A percentile compares a stretch with the other conserved stretches of the same genome.
Conservation (phyloP, 331 rosid genomes). For the Ulmus americana region DNA sequence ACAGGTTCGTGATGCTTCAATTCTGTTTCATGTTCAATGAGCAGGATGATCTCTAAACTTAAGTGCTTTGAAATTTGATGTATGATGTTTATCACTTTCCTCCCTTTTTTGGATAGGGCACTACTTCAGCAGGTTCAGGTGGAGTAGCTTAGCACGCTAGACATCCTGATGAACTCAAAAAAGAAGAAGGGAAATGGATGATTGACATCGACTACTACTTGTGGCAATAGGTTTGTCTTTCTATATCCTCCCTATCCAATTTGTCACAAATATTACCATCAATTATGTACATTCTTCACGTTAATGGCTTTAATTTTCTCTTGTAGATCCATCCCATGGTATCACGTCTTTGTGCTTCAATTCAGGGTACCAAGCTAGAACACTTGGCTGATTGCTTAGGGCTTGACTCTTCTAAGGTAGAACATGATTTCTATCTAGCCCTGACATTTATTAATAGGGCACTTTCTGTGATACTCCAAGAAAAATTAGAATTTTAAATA, state of each 20-base stretch:
- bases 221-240: slow-evolving; percentile 65
- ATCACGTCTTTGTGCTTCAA: slow-evolving; percentile 90
- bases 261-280: slow-evolving; percentile 11
- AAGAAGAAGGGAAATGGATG: slow-evolving; percentile 84
- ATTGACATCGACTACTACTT: slow-evolving; percentile 84
- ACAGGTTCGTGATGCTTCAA: slow-evolving; percentile 54
- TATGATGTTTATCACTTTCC: slow-evolving; percentile 18
- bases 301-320: slow-evolving; percentile 8
- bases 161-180: slow-evolving; percentile 89
- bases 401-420: slow-evolving; percentile 83
- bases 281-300: background rate
- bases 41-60: slow-evolving; percentile 13
- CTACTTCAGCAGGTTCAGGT: slow-evolving; percentile 43
- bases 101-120: slow-evolving; percentile 44
- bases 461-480: too few species aligned
- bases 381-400: slow-evolving; percentile 92
- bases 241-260: background rate
- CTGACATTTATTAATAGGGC: slow-evolving; percentile 8
- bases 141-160: slow-evolving; percentile 91
- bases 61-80: slow-evolving; percentile 13
- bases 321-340: slow-evolving; percentile 89
- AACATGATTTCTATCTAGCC: slow-evolving; percentile 3
- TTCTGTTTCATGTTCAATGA: slow-evolving; percentile 14
- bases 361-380: slow-evolving; percentile 90
- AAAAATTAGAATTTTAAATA: too few species aligned